Base-by-base conservation (phyloP, 1,139 yeast species). In the Candida albicans region DNA sequence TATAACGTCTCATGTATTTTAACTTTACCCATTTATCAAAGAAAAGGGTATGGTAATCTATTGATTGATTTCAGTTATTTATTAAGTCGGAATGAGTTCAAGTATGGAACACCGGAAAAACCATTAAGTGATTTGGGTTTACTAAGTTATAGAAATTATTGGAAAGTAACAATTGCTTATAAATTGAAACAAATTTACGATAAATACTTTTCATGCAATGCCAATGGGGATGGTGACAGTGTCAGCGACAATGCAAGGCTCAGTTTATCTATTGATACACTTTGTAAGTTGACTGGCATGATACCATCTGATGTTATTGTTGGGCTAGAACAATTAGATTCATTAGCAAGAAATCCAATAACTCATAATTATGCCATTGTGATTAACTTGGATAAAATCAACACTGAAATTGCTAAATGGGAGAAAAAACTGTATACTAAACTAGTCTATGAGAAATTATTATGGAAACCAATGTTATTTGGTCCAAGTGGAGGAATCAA, bases 61-160 rank as follows among this genome's bases (percentile, higher is more conserved):
- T 70, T 93, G 47, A 93, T 93, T 58, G 96, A 89, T 52, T 90
- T 93, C 62, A 88, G 96, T 43, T 93, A 93, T 59, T 67, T 91
- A 28, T 65, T 93, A 38, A 79, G 91, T 2, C 70, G 87, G 44
- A 73, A 79, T 45, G 97, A 93, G 59, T 81, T 80, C 53, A 84
- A 83, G 49, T 77, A 78, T 45, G 99, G 99, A 0, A 87, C 97
- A 0, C 99, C 99, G 0, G 99, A 93, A 55, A 91, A 91, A 57
- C 98, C 99, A 0, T 70, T 93, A 43, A 84, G 95, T 54, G 95
- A 87, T 53, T 68, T 91, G 44, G 99, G 99, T 0, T 68, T 90
- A 39, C 65, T 87, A 28, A 87, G 96, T 51, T 93, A 93, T 62
- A 71, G 95, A 51, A 87, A 84, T 54, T 93, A 87, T 61, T 93